Percentiles rank a stretch among this genome's conserved stretches.
phyloP scores from a whole-genome alignment of 2,329 filamentous ascomycete genomes.

The Apiospora phragmitis region DNA sequence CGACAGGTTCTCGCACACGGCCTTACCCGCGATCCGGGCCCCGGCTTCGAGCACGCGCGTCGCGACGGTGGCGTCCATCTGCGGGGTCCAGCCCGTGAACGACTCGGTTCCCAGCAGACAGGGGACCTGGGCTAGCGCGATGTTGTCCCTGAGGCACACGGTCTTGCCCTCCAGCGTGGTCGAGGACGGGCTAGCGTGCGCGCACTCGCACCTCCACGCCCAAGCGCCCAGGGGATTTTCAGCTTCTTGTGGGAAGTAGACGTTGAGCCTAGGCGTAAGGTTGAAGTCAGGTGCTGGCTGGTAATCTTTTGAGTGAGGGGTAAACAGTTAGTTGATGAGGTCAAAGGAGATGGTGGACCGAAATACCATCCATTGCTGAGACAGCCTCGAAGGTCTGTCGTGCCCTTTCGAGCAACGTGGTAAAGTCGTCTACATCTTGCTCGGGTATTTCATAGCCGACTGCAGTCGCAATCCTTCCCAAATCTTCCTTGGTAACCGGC shows the following conservation, averaged over 20 bases:
- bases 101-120: constrained; percentile 43
- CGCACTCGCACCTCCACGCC: constrained; percentile 41
- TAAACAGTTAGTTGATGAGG: neutral
- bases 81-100: constrained; percentile 37
- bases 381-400: constrained; percentile 17
- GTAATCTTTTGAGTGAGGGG: constrained; percentile 34
- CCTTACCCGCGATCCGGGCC: constrained; percentile 42
- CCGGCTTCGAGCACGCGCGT: constrained; percentile 42
- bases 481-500: constrained; percentile 18
- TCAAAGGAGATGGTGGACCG: neutral
- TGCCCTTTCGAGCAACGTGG: constrained; percentile 21
- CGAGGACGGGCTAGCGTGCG: constrained; percentile 27
- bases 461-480: constrained; percentile 25
- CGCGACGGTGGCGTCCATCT: constrained; percentile 46
- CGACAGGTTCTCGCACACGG: constrained; percentile 47
- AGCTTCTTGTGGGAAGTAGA: constrained; percentile 32
- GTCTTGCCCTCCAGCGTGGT: constrained; percentile 39
- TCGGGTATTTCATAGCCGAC: constrained; percentile 29
- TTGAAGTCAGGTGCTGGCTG: constrained; percentile 26
- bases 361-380: constrained; percentile 19
- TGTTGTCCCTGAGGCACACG: constrained; percentile 49
- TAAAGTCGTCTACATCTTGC: constrained; percentile 30
- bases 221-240: constrained; percentile 41
- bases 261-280: constrained; percentile 19
- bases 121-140: constrained; percentile 44